phyloP scores from a whole-genome alignment of 2,329 filamentous ascomycete species.

The Fusarium guadeloupense region DNA sequence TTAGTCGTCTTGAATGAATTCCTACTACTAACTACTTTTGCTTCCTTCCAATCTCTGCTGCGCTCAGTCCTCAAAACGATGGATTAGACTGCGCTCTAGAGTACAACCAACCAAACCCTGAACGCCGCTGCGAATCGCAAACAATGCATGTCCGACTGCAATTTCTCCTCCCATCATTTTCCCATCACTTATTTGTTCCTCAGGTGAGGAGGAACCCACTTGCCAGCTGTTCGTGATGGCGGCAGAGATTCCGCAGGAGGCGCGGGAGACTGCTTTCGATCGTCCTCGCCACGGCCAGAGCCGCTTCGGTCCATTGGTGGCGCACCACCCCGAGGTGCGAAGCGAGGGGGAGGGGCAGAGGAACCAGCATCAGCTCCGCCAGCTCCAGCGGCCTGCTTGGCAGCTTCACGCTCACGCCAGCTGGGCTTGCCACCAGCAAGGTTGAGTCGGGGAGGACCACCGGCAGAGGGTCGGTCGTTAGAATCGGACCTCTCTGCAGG shows the following conservation, averaged over 20 bases:
- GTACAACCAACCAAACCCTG: constrained; percentile 51
- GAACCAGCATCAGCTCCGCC: constrained; percentile 50
- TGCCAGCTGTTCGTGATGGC: constrained; percentile 63
- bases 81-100: constrained; percentile 51
- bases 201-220: constrained; percentile 65
- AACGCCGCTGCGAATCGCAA: constrained; percentile 52
- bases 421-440: constrained; percentile 68
- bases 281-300: constrained; percentile 51
- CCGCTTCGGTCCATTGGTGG: constrained; percentile 56
- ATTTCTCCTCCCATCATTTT: constrained; percentile 27
- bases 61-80: constrained; percentile 45
- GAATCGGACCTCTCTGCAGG: constrained; percentile 59
- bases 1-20: constrained; percentile 42
- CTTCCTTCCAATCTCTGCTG: constrained; percentile 46
- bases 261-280: constrained; percentile 54
- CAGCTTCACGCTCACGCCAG: constrained; percentile 78
- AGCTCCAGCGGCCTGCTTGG: constrained; percentile 51
- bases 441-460: constrained; percentile 68
- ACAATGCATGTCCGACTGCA: constrained; percentile 38
- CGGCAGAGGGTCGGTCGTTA: constrained; percentile 52
- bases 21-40: constrained; percentile 43
- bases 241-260: constrained; percentile 60
- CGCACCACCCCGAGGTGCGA: constrained; percentile 51
- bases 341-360: constrained; percentile 51
- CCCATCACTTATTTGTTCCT: constrained; percentile 46